Percentiles rank a stretch among this genome's conserved stretches.
Evolutionary conservation across 116 monocot genomes (phyloP).

Genomic region (Dioscorea cayenensis): DNA sequence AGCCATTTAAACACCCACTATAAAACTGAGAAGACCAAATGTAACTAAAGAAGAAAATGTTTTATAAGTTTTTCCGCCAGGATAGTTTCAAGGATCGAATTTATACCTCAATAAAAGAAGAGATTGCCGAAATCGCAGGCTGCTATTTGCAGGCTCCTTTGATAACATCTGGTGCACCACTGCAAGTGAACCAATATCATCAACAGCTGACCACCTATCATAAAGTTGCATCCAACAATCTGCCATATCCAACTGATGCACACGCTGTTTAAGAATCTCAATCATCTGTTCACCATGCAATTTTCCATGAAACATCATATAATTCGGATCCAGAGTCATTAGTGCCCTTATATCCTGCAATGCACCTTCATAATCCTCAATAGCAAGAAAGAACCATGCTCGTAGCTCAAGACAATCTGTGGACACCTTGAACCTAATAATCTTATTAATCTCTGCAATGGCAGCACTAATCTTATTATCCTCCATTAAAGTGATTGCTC

Average conservation of each 20-base stretch:
- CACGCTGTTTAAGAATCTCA: slow-evolving; percentile 67
- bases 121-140: slow-evolving; percentile 78
- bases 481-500: slow-evolving; percentile 60
- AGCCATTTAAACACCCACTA: neutral
- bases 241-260: slow-evolving; percentile 71
- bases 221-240: slow-evolving; percentile 99
- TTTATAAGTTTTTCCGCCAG: neutral
- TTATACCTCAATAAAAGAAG: slow-evolving; percentile 76
- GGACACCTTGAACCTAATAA: slow-evolving; percentile 75
- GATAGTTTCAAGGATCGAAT: neutral
- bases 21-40: neutral
- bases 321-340: slow-evolving; percentile 77
- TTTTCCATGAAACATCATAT: slow-evolving; percentile 90
- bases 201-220: slow-evolving; percentile 91
- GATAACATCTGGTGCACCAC: slow-evolving; percentile 93
- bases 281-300: slow-evolving; percentile 76
- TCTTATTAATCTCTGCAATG: slow-evolving; percentile 79
- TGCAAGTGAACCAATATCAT: slow-evolving; percentile 93
- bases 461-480: slow-evolving; percentile 76
- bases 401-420: slow-evolving; percentile 89
- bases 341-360: slow-evolving; percentile 78
- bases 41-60: neutral
- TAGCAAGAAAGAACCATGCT: slow-evolving; percentile 72
- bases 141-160: slow-evolving; percentile 71
- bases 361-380: slow-evolving; percentile 58